Base-by-base conservation (phyloP, 768 basidiomycete genomes). In the Podaxis sp. region DNA sequence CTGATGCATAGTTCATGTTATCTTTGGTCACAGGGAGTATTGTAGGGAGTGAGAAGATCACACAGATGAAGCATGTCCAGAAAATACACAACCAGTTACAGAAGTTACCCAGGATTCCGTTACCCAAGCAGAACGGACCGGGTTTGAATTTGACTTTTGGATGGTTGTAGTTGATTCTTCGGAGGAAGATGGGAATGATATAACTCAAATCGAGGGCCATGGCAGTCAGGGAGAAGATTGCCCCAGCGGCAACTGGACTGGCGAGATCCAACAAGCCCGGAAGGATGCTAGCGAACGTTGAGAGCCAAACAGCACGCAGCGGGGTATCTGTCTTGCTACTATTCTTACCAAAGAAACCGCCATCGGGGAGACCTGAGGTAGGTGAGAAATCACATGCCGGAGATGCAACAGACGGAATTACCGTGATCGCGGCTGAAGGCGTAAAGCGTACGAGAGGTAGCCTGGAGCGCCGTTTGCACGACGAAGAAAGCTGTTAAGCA, bases 401-500 rank as follows among this genome's bases (percentile, higher is more conserved):
- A 33, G 13, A 28, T 19, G 15, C 39, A 17, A 8, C 52, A 17
- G 24, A 59, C 11, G 24, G 33, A 52, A 76, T 40, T 63, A 85
- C 89, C 89, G 61, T 86, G 82, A 70, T 93, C 92, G 59, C 90
- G 87, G 69, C 87, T 89, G 77, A 96, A 93, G 2, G 93, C 93
- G 69, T 90, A 94, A 26, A 94, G 79, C 0, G 90, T 90, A 40
- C 94, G 82, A 3, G 92, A 91, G 59, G 85, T 87, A 24, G 93
- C 93, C 68, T 96, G 93, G 5, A 93, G 80, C 11, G 92, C 87
- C 13, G 85, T 88, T 73, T 92, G 90, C 17, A 85, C 87, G 61
- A 93, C 91, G 72, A 92, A 92, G 78, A 93, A 95, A 0, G 94
- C 94, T 15, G 93, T 92, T 62, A 92, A 71, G 79, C 93, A 94